Evolutionary conservation across 2,329 filamentous ascomycete species (phyloP).

Genomic region (Pseudogymnoascus sp.): DNA sequence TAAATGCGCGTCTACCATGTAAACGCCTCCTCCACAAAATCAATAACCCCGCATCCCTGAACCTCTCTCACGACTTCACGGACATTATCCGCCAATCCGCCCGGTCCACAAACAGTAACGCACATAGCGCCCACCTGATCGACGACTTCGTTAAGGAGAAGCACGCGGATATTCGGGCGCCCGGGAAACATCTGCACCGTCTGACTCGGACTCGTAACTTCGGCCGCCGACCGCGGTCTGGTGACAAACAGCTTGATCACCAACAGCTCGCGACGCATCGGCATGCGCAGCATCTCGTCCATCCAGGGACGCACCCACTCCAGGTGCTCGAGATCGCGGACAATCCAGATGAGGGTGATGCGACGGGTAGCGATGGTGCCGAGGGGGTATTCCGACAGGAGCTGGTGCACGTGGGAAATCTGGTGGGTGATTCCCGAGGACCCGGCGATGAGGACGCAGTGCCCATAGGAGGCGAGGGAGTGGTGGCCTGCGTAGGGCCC

Average conservation of each 20-base stretch:
- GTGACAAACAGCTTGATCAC: slow-evolving; percentile 88
- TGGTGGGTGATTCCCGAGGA: slow-evolving; percentile 95
- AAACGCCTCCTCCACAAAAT: slow-evolving; percentile 74
- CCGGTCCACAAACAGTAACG: slow-evolving; percentile 73
- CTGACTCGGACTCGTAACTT: slow-evolving; percentile 66
- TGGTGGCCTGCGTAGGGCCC: slow-evolving; percentile 84
- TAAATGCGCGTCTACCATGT: slow-evolving; percentile 33
- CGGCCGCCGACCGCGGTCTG: slow-evolving; percentile 71
- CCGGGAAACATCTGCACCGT: slow-evolving; percentile 91
- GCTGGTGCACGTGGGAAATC: slow-evolving; percentile 75
- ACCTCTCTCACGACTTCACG: slow-evolving; percentile 57
- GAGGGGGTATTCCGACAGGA: slow-evolving; percentile 61
- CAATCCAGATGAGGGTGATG: slow-evolving; percentile 83
- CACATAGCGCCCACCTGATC: slow-evolving; percentile 82
- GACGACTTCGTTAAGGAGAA: slow-evolving; percentile 76
- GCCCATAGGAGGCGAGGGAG: slow-evolving; percentile 84
- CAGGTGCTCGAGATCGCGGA: slow-evolving; percentile 79
- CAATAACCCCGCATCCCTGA: slow-evolving; percentile 55
- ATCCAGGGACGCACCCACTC: slow-evolving; percentile 92
- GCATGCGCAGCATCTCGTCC: slow-evolving; percentile 67
- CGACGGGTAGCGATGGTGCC: slow-evolving; percentile 73
- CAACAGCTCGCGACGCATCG: slow-evolving; percentile 72
- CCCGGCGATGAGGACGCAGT: slow-evolving; percentile 81
- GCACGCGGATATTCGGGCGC: slow-evolving; percentile 69
- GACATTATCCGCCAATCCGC: slow-evolving; percentile 68